Conservation (phyloP, 2,329 filamentous ascomycete genomes). For the Pestalotiopsis sp. region DNA sequence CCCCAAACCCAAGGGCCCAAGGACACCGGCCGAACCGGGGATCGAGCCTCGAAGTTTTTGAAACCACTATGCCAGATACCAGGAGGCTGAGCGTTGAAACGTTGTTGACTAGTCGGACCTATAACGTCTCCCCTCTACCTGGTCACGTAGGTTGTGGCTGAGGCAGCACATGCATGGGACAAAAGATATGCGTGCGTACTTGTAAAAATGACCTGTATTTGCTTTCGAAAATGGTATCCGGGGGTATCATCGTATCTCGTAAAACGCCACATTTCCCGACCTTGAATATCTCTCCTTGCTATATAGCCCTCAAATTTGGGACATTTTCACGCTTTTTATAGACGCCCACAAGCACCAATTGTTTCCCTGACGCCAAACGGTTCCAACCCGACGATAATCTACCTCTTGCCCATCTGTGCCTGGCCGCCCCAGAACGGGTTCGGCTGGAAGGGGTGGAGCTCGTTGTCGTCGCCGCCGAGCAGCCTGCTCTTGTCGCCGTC, state of each 20-base stretch:
- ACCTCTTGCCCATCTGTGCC: neutral
- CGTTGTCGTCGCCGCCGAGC: neutral
- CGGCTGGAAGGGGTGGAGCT: slow-evolving; percentile 9
- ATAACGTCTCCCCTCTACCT: too few species aligned
- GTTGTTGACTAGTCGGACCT: too few species aligned
- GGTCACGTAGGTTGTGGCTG: too few species aligned
- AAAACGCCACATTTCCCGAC: too few species aligned
- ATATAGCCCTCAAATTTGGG: neutral
- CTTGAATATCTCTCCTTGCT: too few species aligned
- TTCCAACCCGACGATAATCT: neutral
- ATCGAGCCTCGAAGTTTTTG: too few species aligned
- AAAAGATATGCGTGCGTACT: neutral
- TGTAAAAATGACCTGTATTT: neutral
- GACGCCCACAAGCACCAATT: neutral
- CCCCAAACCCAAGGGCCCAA: too few species aligned
- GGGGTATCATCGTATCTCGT: neutral
- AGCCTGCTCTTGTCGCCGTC: slow-evolving; percentile 5
- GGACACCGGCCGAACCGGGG: too few species aligned
- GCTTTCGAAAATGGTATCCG: neutral
- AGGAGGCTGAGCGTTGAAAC: too few species aligned
- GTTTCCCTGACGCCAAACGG: neutral
- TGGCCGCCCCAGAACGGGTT: slow-evolving; percentile 8
- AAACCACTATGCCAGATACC: too few species aligned
- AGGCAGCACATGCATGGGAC: too few species aligned
- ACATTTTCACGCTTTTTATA: neutral